Evolutionary conservation across 2,329 filamentous ascomycete species (phyloP).

Genomic region (Tolypocladium cylindrosporum): DNA sequence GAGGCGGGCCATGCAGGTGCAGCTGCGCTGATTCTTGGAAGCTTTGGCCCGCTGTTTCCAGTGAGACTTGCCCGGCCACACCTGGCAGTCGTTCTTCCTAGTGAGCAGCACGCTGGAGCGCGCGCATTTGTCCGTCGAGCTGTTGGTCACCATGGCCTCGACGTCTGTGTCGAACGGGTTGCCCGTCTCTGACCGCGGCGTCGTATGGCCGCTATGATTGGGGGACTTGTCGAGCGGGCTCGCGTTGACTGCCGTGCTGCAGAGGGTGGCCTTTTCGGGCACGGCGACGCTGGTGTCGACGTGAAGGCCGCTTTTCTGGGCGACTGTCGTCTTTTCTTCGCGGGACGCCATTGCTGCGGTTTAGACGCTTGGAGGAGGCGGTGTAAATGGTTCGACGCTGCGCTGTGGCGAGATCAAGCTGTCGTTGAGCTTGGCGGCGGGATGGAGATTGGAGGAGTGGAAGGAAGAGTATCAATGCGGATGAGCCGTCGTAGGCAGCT

Average conservation of each 20-base stretch:
- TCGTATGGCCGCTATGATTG: constrained; percentile 29
- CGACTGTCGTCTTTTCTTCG: constrained; percentile 1
- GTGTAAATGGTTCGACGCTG: neutral
- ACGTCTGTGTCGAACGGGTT: constrained; percentile 50
- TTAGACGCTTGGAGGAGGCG: too few relatives aligned
- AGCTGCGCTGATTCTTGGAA: constrained; percentile 41
- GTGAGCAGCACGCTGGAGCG: constrained; percentile 14
- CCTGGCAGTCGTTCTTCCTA: constrained; percentile 38
- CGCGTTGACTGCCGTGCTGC: constrained; percentile 11
- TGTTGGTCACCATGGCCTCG: constrained; percentile 38
- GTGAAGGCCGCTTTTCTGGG: neutral
- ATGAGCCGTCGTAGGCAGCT: neutral
- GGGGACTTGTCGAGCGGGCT: constrained; percentile 12
- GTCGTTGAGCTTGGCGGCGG: neutral
- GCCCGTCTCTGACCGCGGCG: constrained; percentile 30
- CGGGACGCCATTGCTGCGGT: neutral
- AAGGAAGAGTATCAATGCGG: neutral
- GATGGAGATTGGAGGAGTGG: neutral
- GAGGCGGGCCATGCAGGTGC: constrained; percentile 42
- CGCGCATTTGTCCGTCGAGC: constrained; percentile 21
- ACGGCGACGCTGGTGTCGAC: constrained; percentile 14
- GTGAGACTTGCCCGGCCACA: constrained; percentile 51
- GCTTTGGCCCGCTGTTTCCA: constrained; percentile 51
- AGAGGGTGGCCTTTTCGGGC: constrained; percentile 16
- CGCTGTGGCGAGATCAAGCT: neutral